These are phyloP conservation scores for Pseudogymnoascus sp. DNA, from an alignment of 2,329 filamentous ascomycete species.

Conservation along the genomic window DNA sequence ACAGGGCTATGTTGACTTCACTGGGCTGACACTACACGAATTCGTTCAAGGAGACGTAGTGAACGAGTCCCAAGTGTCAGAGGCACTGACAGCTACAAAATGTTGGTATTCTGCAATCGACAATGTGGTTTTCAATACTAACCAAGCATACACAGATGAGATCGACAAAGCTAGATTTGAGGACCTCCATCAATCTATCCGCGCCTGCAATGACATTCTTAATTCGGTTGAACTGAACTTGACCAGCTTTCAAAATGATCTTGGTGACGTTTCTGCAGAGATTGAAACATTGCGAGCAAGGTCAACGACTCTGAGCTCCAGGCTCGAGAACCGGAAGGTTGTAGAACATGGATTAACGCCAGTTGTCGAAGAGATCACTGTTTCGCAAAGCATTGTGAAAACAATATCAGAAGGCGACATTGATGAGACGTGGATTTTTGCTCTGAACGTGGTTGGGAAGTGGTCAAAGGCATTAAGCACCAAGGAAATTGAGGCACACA, in stretches of 20 bases:
- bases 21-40: conserved; percentile 65
- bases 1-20: conserved; percentile 65
- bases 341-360: conserved; percentile 84
- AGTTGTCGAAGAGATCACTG: conserved; percentile 82
- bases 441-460: conserved; percentile 75
- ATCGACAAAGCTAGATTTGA: conserved; percentile 78
- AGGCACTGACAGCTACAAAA: conserved; percentile 60
- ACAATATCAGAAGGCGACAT: conserved; percentile 84
- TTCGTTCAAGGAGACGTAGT: conserved; percentile 16
- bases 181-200: conserved; percentile 81
- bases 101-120: conserved; percentile 46
- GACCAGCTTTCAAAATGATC: conserved; percentile 85
- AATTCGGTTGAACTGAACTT: conserved; percentile 90
- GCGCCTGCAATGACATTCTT: conserved; percentile 85
- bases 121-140: conserved; percentile 14
- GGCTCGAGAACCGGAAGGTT: conserved; percentile 79
- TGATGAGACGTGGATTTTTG: conserved; percentile 81
- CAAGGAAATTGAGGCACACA: conserved; percentile 51
- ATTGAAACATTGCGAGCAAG: conserved; percentile 89
- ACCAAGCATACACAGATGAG: conserved; percentile 48
- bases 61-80: conserved; percentile 32
- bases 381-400: conserved; percentile 75
- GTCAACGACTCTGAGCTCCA: conserved; percentile 73
- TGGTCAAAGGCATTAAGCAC: conserved; percentile 65
- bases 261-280: conserved; percentile 85